These are phyloP conservation scores for Betula pendula DNA, from an alignment of 306 rosid genomes.

Conservation along the genomic window DNA sequence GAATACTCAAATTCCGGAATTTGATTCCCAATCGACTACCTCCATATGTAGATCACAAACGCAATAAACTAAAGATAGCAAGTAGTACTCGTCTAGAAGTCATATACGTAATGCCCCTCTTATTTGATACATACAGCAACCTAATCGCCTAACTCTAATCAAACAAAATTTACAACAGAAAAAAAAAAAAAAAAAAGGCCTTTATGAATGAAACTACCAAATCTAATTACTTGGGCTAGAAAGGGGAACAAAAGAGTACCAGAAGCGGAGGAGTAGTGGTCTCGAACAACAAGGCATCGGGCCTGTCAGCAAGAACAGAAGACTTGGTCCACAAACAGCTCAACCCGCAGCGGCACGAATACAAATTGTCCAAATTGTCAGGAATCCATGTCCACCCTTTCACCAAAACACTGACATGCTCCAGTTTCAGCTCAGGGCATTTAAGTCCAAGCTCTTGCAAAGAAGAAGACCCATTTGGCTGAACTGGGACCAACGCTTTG, in stretches of 20 bases:
- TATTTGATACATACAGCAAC: neutral
- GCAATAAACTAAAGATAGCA: neutral
- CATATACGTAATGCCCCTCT: neutral
- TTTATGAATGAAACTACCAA: neutral
- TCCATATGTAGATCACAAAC: neutral
- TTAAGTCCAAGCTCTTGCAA: constrained; percentile 46
- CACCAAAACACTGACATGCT: constrained; percentile 70
- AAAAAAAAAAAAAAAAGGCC: neutral
- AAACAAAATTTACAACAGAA: neutral
- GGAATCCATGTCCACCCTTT: constrained; percentile 99
- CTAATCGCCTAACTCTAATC: neutral
- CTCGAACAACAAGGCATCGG: constrained; percentile 84
- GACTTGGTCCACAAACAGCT: constrained; percentile 98
- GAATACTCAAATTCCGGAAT: neutral
- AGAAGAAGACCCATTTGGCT: constrained; percentile 49
- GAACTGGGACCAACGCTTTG: constrained; percentile 18
- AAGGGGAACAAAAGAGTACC: constrained; percentile 38
- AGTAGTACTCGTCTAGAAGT: neutral
- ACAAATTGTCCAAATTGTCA: constrained; percentile 84
- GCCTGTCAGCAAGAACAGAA: constrained; percentile 83
- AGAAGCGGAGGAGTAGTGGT: constrained; percentile 68
- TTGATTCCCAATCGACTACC: neutral
- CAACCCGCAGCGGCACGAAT: constrained; percentile 80
- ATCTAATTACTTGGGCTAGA: neutral
- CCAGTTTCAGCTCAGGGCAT: constrained; percentile 44